Base-by-base conservation (phyloP, 1,284 basidiomycete species). In the Boletus mariae region DNA sequence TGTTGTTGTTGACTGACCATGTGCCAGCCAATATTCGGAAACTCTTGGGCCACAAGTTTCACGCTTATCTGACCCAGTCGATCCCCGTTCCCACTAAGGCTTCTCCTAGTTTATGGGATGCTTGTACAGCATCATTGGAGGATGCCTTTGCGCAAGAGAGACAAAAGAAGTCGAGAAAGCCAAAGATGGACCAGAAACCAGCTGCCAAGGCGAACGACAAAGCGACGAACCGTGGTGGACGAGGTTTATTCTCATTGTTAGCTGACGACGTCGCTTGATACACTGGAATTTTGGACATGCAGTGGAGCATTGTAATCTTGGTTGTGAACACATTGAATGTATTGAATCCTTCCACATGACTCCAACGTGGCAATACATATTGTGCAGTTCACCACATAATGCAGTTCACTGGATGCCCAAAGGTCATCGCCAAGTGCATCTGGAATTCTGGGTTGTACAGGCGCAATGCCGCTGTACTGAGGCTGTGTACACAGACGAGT, bases 41-140 rank as follows among this genome's bases (percentile, higher is more conserved):
- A 2, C 79, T 89, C 48, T 88, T 86, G 5, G 84, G 88, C 5
- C 68, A 64, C 56, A 60, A 57, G 26, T 83, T 87, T 58, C 87
- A 91, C 65, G 59, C 68, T 1, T 69, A 73, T 42, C 64, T 87
- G 51, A 75, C 75, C 5, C 62, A 65, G 9, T 49, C 58, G 5
- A 47, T 43, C 3, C 51, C 59, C 3, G 53, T 69, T 17, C 59
- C 65, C 20, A 63, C 55, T 13, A 61, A 54, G n/a, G 56, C 54
- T 7, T 42, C 67, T 2, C 59, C 72, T 4, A 55, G 66, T 8
- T 51, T 85, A 35, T 82, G 80, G 78, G 64, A 71, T 5, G 81
- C 80, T 1, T 76, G 75, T 32, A 59, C 71, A 13, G 72, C 72
- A 17, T 82, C 76, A 0, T 57, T 89, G 13, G 76, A 75, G n/a